These are phyloP conservation scores for Trichoderma endophyticum DNA, from an alignment of 2,329 filamentous ascomycete genomes.

Conservation along the genomic window DNA sequence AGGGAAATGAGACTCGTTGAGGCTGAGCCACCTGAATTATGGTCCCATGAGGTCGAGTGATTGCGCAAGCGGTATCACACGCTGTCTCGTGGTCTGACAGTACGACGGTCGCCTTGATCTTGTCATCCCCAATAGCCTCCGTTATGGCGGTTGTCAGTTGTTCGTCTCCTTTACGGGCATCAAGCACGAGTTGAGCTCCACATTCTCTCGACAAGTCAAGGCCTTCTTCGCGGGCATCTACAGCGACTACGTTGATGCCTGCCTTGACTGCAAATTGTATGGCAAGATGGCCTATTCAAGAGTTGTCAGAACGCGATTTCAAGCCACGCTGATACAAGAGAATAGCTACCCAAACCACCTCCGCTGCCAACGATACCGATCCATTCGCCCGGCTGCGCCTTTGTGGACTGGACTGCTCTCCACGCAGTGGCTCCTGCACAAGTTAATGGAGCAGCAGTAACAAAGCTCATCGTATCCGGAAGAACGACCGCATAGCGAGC, in stretches of 20 bases:
- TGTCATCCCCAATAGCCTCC: background rate
- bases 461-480: background rate
- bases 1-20: background rate
- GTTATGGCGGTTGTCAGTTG: background rate
- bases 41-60: background rate
- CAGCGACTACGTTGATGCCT: background rate
- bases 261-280: conserved; percentile 3
- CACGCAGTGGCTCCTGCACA: background rate
- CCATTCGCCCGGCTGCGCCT: background rate
- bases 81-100: background rate
- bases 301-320: background rate
- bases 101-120: background rate
- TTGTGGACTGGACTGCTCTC: background rate
- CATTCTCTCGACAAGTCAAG: background rate
- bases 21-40: background rate
- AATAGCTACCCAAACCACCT: conserved; percentile 1
- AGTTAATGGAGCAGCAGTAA: background rate
- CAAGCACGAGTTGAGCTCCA: background rate
- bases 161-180: background rate
- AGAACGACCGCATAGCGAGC: background rate
- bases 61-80: background rate
- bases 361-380: conserved; percentile 7
- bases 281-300: background rate
- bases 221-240: background rate
- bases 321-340: background rate